Base-by-base conservation (phyloP, 2,329 filamentous ascomycete species). In the Chaetomiaceae sp. region DNA sequence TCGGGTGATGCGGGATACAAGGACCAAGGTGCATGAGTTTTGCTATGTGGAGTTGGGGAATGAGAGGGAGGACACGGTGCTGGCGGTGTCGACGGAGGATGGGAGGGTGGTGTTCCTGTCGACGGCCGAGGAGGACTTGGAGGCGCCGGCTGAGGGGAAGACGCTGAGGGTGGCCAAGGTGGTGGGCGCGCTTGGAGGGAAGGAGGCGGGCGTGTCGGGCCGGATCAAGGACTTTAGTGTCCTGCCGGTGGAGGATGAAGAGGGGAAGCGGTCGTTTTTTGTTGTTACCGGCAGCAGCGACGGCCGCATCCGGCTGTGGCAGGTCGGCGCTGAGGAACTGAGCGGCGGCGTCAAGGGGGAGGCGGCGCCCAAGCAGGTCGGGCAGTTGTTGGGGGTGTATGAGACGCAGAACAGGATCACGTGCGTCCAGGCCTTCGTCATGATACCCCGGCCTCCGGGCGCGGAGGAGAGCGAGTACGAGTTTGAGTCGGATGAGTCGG, bases 191-290 rank as follows among this genome's bases (percentile, higher is more conserved):
- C 68, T 97, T 11, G 92, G 91, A 37, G 91, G 91, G 12, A 83
- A 81, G 60, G 77, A 81, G 27, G 79, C 77, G 2, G 86, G 84
- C 0, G 79, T 94, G 46, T 72, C 73, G 3, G 80, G 83, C 11
- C 83, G 94, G 47, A 84, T 97, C 69, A 99, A 97, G 73, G 91
- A 96, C 66, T 96, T 97, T 69, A 80, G 84, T 55, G 72, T 91
- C 31, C 63, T 94, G 45, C 69, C 70, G 47, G 68, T 72, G 36
- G 64, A 68, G 38, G 64, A 67, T 20, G 67, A 72, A 58, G 60
- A 70, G 54, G 64, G 70, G 53, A 62, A 70, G 63, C 64, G 72
- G 66, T 57, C 78, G 78, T 68, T 64, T 53, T 74, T 87, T 56
- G 69, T 95, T 38, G 76, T 89, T 5, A 84, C 89, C 6, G 91